Percentiles rank a stretch among this genome's conserved stretches.
Evolutionary conservation across 495 filamentous ascomycete genomes (phyloP).

Genomic region (Neurospora sp.): DNA sequence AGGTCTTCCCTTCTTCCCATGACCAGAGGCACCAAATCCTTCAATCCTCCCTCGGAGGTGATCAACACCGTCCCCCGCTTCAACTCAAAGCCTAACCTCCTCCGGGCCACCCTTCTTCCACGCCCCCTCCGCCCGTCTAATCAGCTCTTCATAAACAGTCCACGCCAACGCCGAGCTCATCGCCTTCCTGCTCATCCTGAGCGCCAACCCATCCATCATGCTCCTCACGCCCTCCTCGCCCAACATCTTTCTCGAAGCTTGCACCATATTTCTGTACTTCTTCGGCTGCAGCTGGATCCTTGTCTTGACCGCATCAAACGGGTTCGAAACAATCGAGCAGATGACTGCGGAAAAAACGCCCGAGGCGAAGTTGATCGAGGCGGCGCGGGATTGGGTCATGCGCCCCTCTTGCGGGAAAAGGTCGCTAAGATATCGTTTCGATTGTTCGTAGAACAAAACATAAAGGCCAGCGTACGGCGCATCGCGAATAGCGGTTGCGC

Average conservation of each 20-base stretch:
- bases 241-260: conserved; percentile 66
- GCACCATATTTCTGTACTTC: conserved; percentile 76
- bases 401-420: conserved; percentile 11
- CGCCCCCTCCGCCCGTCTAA: conserved; percentile 60
- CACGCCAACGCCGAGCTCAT: conserved; percentile 85
- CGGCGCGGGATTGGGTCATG: conserved; percentile 40
- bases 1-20: not conserved
- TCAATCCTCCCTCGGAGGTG: not conserved
- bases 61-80: not conserved
- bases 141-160: conserved; percentile 93
- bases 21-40: no score
- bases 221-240: conserved; percentile 69
- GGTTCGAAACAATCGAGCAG: conserved; percentile 80
- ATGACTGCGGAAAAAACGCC: conserved; percentile 64
- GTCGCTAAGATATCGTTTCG: conserved; percentile 55
- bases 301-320: conserved; percentile 95
- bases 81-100: not conserved
- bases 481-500: conserved; percentile 86
- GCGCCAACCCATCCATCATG: conserved; percentile 75
- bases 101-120: conserved; percentile 26
- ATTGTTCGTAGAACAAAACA: conserved; percentile 87
- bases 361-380: conserved; percentile 73
- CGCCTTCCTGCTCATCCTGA: conserved; percentile 87
- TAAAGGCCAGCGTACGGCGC: conserved; percentile 94
- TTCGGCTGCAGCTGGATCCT: conserved; percentile 81